Evolutionary conservation across 305 asterid species (phyloP), one percentile per base, ranked within the genome.

Genomic region (Rubia tinctorum): DNA sequence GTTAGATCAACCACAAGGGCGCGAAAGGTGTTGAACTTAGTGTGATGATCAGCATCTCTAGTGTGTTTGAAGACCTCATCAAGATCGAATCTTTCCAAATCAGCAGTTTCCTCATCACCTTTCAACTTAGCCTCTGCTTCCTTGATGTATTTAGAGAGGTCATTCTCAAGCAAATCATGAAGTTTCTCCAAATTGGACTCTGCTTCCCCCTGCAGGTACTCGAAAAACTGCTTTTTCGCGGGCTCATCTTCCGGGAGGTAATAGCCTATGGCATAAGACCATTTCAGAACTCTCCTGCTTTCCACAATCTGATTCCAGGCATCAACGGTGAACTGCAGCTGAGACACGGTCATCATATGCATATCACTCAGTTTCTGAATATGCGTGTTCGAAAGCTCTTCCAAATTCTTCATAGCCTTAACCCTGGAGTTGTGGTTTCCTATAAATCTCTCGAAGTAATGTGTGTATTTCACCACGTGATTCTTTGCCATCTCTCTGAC

Each of bases 281-380:
- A 69, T 51, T 69, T 69, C 5, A 69, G 27, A 17, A 51, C 47
- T 23, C 73, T 27, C 73, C 63, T 27, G 25, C 73, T 25, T 30
- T 69, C 73, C 17, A 51, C 34, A 18, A 69, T 69, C 73, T 69
- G 73, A 18, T 27, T 8, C 73, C 61, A 14, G 10, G 73, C 73
- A 51, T 69, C 63, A 17, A 20, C 20, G 8, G 56, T 34, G 30
- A 51, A 49, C 64, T 55, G 1, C 47, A 51, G 0, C 9, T 53
- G 30, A 27, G 22, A 15, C 45, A 0, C 9, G 0, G 43, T 23
- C 17, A 69, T 1, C n/a, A 0, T 2, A 15, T 51, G 23, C 9
- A 69, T 51, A 7, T 69, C 27, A 2, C 63, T 30, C 64, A 69
- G 25, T 2, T 8, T 51, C 34, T 17, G 30, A 1, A 69, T 22